Evolutionary conservation across 1,284 basidiomycete species (phyloP).

Genomic region (Coniophora puteana): DNA sequence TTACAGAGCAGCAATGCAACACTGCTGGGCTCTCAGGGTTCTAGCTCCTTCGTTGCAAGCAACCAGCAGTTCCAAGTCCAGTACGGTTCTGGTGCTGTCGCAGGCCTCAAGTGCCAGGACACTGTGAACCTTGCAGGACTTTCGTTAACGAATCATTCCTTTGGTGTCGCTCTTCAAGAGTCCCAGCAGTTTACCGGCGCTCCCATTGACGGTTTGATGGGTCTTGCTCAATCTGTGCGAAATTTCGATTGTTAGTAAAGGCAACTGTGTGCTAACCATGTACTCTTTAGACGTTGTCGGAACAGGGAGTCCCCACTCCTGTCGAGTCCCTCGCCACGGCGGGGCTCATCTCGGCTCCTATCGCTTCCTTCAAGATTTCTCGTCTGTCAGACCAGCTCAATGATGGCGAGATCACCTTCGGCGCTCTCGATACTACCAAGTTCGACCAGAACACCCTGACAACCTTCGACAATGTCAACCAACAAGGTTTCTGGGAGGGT

Average conservation of each 20-base stretch:
- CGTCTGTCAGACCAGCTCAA: constrained; percentile 71
- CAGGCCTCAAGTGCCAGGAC: constrained; percentile 67
- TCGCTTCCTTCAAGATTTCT: constrained; percentile 81
- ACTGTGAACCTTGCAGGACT: constrained; percentile 68
- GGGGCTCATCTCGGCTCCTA: constrained; percentile 61
- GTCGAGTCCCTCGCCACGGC: constrained; percentile 67
- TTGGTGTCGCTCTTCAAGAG: constrained; percentile 70
- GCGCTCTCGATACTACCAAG: constrained; percentile 71
- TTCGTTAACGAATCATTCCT: constrained; percentile 55
- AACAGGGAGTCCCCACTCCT: constrained; percentile 66
- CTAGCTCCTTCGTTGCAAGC: constrained; percentile 60
- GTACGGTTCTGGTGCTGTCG: constrained; percentile 74
- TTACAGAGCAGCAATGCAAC: constrained; percentile 60
- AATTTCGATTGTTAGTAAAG: constrained; percentile 1
- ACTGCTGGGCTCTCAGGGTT: constrained; percentile 64
- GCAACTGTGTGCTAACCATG: constrained; percentile 1
- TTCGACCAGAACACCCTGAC: constrained; percentile 55
- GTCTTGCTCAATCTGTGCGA: constrained; percentile 69
- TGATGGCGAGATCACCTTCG: constrained; percentile 81
- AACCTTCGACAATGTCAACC: constrained; percentile 57
- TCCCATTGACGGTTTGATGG: constrained; percentile 83
- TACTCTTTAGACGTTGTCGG: constrained; percentile 49
- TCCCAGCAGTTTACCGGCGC: constrained; percentile 58
- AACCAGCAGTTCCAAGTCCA: constrained; percentile 61
- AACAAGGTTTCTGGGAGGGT: constrained; percentile 77